These are phyloP conservation scores for Ustilago nuda DNA, from an alignment of 1,284 basidiomycete genomes.

Conservation along the genomic window DNA sequence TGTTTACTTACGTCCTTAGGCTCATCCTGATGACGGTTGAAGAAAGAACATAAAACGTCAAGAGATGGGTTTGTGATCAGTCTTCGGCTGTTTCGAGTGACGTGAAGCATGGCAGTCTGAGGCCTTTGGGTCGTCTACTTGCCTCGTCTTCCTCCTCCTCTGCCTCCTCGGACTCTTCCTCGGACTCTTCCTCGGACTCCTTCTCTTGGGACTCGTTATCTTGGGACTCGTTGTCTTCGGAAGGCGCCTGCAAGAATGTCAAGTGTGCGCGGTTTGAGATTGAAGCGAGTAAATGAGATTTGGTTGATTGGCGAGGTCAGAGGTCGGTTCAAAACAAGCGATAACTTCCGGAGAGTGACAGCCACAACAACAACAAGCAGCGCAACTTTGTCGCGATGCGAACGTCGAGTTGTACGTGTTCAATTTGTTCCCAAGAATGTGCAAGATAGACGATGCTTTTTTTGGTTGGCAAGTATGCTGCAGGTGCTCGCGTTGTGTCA, in stretches of 20 bases:
- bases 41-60: neutral
- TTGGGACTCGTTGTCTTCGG: slow-evolving; percentile 40
- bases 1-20: slow-evolving; percentile 65
- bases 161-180: slow-evolving; percentile 52
- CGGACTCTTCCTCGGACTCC: slow-evolving; percentile 56
- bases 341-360: neutral
- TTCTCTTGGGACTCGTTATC: slow-evolving; percentile 56
- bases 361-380: slow-evolving; percentile 6
- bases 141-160: slow-evolving; percentile 42
- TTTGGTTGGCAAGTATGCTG: neutral
- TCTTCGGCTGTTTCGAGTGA: neutral
- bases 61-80: neutral
- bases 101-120: neutral
- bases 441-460: neutral
- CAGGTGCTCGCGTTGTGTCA: neutral
- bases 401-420: neutral
- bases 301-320: slow-evolving; percentile 8
- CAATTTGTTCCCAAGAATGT: neutral
- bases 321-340: neutral
- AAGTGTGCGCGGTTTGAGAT: neutral
- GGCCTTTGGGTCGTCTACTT: neutral
- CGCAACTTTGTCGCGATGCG: neutral
- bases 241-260: slow-evolving; percentile 30
- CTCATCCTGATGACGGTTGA: slow-evolving; percentile 44
- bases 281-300: slow-evolving; percentile 5